Evolutionary conservation across 352 stramenopile genomes (phyloP), one percentile per base, ranked within the genome.

Genomic region (Hyphochytrium catenoides): DNA sequence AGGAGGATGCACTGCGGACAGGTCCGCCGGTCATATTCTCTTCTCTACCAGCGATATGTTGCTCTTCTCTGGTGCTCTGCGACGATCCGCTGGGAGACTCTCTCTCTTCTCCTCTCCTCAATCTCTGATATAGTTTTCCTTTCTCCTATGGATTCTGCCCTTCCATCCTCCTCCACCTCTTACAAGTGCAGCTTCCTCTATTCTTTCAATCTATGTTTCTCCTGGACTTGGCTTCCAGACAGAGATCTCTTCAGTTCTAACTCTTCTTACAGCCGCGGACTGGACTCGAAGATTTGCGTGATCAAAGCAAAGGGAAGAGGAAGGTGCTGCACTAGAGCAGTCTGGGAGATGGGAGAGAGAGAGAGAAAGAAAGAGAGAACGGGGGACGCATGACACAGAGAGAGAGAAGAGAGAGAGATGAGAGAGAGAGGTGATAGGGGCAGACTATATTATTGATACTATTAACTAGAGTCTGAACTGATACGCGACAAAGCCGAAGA

Each of bases 1-100:
- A 95, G 49, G 60, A 57, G 7, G 78, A 76, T 35, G 84, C 84
- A 12, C 52, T 94, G 46, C 56, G 61, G 39, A 88, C 62, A 38
- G 81, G 67, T 16, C 60, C 41, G 31, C 64, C 21, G 36, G 29
- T 4, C 37, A 43, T 31, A 30, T 12, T 12, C 8, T 37, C 32
- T 8, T 26, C 17, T 8, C 19, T 8, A 6, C 17, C 32, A 37
- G n/a, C n/a, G n/a, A n/a, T n/a, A n/a, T n/a, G n/a, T n/a, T n/a
- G n/a, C n/a, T n/a, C n/a, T n/a, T n/a, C n/a, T 37, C 16, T 19
- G 19, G 18, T 20, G 4, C 19, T 21, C 18, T 19, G n/a, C 9
- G 8, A 35, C 31, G 9, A 17, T 35, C 25, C 25, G 8, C 15
- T n/a, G 4, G 21, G 21, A 8, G 15, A 16, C 4, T 26, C 9